Conservation (phyloP, 306 rosid species). For the Chamaecrista fasciculata region DNA sequence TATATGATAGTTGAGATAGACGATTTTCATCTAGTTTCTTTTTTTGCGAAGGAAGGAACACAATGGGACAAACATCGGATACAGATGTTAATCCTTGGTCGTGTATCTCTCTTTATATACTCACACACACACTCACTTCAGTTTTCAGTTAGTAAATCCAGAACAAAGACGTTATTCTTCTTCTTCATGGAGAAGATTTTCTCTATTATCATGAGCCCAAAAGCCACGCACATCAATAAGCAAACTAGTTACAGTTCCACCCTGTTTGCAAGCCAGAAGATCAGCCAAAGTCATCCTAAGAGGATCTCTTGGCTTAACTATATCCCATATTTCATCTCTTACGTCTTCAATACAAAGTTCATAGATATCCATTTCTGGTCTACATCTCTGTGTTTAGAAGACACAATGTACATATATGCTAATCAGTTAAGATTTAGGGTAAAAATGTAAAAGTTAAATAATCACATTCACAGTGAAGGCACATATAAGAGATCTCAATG, state of each 20-base stretch:
- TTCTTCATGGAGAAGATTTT: constrained; percentile 97
- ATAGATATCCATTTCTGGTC: constrained; percentile 97
- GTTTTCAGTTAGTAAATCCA: constrained; percentile 38
- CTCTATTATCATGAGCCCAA: constrained; percentile 99
- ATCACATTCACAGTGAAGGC: background rate
- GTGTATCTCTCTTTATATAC: too few relatives aligned
- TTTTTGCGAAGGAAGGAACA: too few relatives aligned
- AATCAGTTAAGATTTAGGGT: constrained; percentile 1
- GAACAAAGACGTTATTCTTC: constrained; percentile 58
- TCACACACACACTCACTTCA: too few relatives aligned
- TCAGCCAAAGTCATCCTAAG: constrained; percentile 73
- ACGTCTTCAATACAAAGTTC: constrained; percentile 97
- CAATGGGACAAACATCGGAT: too few relatives aligned
- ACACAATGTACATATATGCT: background rate
- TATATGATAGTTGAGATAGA: too few relatives aligned
- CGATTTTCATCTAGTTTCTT: too few relatives aligned
- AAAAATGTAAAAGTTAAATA: background rate
- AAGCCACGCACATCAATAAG: constrained; percentile 97
- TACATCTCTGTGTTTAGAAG: constrained; percentile 70
- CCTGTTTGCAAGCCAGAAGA: constrained; percentile 88
- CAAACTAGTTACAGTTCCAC: constrained; percentile 99
- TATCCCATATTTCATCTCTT: constrained; percentile 96
- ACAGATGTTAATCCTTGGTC: too few relatives aligned
- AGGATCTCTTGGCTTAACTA: constrained; percentile 91
- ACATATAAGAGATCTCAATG: background rate